phyloP scores from a whole-genome alignment of 1,284 basidiomycete genomes.

The Tilletia caries region DNA sequence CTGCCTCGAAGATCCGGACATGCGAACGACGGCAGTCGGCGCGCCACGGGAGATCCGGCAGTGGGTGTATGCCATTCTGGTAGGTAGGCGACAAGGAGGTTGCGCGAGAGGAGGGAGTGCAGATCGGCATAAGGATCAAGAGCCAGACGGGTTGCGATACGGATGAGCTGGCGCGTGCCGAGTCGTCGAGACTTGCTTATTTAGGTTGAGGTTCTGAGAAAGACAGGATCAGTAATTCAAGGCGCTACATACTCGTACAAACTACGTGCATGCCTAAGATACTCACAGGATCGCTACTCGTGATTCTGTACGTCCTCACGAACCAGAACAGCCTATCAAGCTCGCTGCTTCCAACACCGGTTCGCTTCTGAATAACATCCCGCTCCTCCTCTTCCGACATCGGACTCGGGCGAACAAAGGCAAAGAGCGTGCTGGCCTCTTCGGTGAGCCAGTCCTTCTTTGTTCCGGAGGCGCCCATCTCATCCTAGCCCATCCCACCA shows the following conservation, averaged over 20 bases:
- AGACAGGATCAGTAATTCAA: not conserved
- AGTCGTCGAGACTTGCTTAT: constrained; percentile 52
- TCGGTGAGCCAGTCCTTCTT: constrained; percentile 53
- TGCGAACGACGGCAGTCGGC: constrained; percentile 25
- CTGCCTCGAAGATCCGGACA: constrained; percentile 39
- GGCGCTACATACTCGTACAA: not conserved
- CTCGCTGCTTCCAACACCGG: constrained; percentile 18
- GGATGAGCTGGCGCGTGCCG: constrained; percentile 53
- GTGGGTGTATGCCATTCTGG: constrained; percentile 42
- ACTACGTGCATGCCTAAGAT: not conserved
- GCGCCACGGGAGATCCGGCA: constrained; percentile 29
- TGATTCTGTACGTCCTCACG: constrained; percentile 44
- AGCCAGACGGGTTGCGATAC: constrained; percentile 50
- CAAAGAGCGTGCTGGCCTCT: constrained; percentile 49
- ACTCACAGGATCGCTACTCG: constrained; percentile 35
- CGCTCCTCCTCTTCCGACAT: constrained; percentile 53
- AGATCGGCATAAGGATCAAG: constrained; percentile 44
- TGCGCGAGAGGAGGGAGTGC: constrained; percentile 45
- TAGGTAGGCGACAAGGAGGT: constrained; percentile 53
- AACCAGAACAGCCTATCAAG: constrained; percentile 46
- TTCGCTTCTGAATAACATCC: constrained; percentile 32
- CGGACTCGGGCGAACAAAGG: constrained; percentile 47
- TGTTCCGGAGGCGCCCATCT: constrained; percentile 39
- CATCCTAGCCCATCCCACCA: too few species aligned
- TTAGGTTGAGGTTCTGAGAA: constrained; percentile 33